Percentiles rank a stretch among this genome's conserved stretches.
Evolutionary conservation across 805 yeast genomes (phyloP).

Genomic region (Candida broadrunensis): DNA sequence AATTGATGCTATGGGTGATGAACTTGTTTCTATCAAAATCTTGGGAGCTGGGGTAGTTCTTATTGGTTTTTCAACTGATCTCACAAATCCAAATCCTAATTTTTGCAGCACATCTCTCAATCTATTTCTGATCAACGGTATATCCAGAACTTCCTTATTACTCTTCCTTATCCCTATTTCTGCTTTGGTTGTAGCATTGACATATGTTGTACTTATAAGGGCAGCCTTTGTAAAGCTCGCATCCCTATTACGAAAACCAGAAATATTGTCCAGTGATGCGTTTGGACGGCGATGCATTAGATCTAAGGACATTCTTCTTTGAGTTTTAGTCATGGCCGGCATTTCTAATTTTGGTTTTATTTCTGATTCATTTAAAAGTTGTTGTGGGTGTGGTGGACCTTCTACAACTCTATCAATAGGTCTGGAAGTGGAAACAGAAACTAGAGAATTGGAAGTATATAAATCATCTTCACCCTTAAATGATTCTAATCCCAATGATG

Average conservation of each 20-base stretch:
- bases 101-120: not conserved
- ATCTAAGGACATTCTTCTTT: conserved; percentile 26
- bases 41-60: not conserved
- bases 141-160: not conserved
- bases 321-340: conserved; percentile 16
- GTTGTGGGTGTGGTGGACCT: not conserved
- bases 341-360: conserved; percentile 5
- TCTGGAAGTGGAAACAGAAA: not conserved
- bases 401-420: not conserved
- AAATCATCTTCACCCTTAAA: conserved; percentile 2
- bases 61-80: not conserved
- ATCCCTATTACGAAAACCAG: conserved; percentile 4
- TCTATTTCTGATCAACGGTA: not conserved
- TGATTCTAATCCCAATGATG: conserved; percentile 1
- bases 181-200: conserved; percentile 32
- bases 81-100: not conserved
- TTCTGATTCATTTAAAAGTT: not conserved
- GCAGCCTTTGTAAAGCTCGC: conserved; percentile 27
- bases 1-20: not conserved
- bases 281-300: conserved; percentile 19
- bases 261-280: not conserved
- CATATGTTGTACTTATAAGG: conserved; percentile 23
- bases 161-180: conserved; percentile 12
- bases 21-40: not conserved
- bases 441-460: not conserved